Base-by-base conservation (phyloP, 208 protist genomes). In the Leishmania major region DNA sequence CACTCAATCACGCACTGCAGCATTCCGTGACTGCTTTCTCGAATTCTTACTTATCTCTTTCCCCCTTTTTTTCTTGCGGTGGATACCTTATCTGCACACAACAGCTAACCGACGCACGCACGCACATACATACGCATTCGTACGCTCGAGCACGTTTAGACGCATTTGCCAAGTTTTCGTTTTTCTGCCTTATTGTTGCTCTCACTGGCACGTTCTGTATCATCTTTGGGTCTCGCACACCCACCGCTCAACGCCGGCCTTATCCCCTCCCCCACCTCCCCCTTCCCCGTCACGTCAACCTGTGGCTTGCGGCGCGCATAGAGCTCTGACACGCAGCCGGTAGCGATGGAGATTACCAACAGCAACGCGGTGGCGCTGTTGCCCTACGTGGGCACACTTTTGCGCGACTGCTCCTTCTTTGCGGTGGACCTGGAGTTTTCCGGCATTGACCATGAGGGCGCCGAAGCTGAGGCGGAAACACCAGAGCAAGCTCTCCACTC, bases 371-470 rank as follows among this genome's bases (percentile, higher is more conserved):
- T 62, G 28, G 49, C 28, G 13, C 45, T 86, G 49, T 43, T 87
- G 69, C 81, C 81, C 1, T 57, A 87, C 43, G n/a, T 94, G 5
- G 55, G 57, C 7, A 75, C 67, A 2, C 84, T 82, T 37, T 86
- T 89, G 57, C 79, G 81, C 43, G 77, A 67, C 28, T 91, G 89
- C 53, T 47, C 57, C 49, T 96, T 87, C 79, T 85, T 93, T 19
- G 74, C 88, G 19, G 51, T 96, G 2, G 89, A 96, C 66, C 77
- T 94, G 28, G 92, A 96, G 80, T 96, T 94, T 80, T 90, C 85
- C 17, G 92, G 92, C 31, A 91, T 94, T 70, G 84, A 91, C 62
- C 82, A 72, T 37, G 81, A 84, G 1, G 35, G 59, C 10, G 25
- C 35, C 0, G 72, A 70, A 10, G 66, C 64, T 0, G 74, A 35